Percentiles rank a stretch among this genome's conserved stretches.
Evolutionary conservation across 1,284 basidiomycete genomes (phyloP).

Genomic region (Puccinia horiana): DNA sequence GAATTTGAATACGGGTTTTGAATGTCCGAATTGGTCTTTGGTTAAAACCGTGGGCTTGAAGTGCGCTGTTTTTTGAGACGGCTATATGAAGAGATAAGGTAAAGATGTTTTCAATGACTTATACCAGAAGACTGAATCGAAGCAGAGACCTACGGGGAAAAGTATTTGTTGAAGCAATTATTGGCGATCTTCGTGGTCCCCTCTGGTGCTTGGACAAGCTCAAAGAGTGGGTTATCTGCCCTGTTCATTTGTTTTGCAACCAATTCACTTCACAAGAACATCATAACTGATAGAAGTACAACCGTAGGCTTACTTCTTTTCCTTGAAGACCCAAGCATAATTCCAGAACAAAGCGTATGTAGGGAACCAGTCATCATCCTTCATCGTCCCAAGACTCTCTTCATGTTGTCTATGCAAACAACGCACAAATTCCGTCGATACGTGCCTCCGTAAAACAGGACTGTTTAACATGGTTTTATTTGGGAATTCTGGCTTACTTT

Average conservation of each 20-base stretch:
- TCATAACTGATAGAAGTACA: neutral
- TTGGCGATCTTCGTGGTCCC: neutral
- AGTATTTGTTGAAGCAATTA: neutral
- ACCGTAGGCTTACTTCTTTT: neutral
- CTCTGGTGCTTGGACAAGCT: neutral
- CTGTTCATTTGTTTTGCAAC: neutral
- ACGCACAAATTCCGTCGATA: neutral
- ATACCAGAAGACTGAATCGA: neutral
- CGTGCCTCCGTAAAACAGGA: neutral
- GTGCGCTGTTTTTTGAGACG: neutral
- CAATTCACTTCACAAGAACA: neutral
- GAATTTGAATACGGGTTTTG: neutral
- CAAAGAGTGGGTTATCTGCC: neutral
- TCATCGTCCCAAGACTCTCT: neutral
- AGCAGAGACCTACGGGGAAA: neutral
- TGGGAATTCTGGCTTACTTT: neutral
- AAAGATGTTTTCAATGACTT: neutral
- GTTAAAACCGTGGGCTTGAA: neutral
- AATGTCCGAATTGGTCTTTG: neutral
- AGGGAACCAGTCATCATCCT: neutral
- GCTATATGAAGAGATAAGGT: neutral
- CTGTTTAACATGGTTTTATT: neutral
- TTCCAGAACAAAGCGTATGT: neutral
- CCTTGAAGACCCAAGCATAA: neutral
- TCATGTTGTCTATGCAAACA: neutral